Conservation (phyloP, 148 eudicot genomes). For the Persicaria maculosa region DNA sequence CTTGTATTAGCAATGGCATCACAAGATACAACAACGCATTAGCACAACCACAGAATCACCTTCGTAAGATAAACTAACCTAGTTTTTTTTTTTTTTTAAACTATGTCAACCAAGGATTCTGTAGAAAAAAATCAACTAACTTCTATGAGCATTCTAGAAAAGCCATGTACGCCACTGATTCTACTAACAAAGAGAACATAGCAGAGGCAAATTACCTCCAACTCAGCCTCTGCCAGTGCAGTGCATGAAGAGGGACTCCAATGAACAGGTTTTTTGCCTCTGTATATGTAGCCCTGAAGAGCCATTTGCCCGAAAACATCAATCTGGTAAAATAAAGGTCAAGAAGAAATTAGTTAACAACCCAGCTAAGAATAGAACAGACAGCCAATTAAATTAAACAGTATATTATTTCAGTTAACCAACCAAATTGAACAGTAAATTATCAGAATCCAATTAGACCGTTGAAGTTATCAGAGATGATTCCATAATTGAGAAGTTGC, state of each 20-base stretch:
- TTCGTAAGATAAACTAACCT: neutral
- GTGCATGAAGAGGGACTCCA: constrained; percentile 99
- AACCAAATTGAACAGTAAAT: neutral
- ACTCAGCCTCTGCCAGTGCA: constrained; percentile 97
- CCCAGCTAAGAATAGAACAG: neutral
- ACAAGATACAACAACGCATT: neutral
- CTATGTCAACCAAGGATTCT: neutral
- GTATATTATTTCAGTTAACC: neutral
- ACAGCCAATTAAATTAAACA: no score
- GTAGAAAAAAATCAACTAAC: neutral
- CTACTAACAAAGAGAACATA: neutral
- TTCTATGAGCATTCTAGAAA: neutral
- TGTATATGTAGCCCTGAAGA: constrained; percentile 76
- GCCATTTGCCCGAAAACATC: constrained; percentile 97
- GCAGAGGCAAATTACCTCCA: constrained; percentile 43
- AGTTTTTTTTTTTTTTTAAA: neutral
- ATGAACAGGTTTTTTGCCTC: constrained; percentile 98
- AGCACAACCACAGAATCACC: neutral
- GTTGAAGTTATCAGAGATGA: neutral
- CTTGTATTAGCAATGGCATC: neutral
- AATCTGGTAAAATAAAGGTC: constrained; percentile 36
- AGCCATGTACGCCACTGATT: neutral
- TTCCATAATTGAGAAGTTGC: neutral
- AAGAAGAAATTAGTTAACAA: constrained; percentile 11
- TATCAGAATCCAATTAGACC: neutral